phyloP scores from a whole-genome alignment of 2,329 filamentous ascomycete genomes.

The Ploettnerulaceae sp. region DNA sequence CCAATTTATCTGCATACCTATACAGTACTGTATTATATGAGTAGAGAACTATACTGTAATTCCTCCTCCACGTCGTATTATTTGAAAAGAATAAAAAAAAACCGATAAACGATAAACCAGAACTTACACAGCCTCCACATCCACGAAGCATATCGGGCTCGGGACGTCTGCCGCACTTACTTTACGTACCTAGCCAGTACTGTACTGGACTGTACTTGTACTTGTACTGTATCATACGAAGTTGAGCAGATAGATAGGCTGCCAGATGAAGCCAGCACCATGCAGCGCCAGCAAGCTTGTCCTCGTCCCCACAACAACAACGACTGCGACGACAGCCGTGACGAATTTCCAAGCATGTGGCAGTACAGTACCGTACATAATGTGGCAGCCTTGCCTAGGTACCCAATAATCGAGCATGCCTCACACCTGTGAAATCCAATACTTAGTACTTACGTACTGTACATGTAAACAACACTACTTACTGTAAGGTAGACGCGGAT shows the following conservation, averaged over 20 bases:
- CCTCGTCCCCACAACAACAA: constrained; percentile 1
- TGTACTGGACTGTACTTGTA: too few species aligned
- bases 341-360: constrained; percentile 2
- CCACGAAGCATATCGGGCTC: constrained; percentile 12
- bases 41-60: too few species aligned
- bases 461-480: constrained; percentile 1
- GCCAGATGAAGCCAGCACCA: constrained; percentile 1
- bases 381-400: constrained; percentile 21
- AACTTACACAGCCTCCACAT: constrained; percentile 19
- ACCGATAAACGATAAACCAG: constrained; percentile 3
- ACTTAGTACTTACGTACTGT: too few species aligned
- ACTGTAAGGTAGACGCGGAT: constrained; percentile 9
- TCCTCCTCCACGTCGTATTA: constrained; percentile 8
- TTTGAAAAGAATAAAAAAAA: too few species aligned
- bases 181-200: too few species aligned
- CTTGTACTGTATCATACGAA: too few species aligned
- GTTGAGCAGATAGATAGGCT: constrained; percentile 3
- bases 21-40: too few species aligned
- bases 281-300: background rate
- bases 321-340: constrained; percentile 9
- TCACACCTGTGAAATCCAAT: too few species aligned
- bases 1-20: too few species aligned
- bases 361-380: too few species aligned
- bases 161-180: constrained; percentile 1
- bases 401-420: constrained; percentile 15